Base-by-base conservation (phyloP, 2,329 filamentous ascomycete species). In the Cercospora sesami region DNA sequence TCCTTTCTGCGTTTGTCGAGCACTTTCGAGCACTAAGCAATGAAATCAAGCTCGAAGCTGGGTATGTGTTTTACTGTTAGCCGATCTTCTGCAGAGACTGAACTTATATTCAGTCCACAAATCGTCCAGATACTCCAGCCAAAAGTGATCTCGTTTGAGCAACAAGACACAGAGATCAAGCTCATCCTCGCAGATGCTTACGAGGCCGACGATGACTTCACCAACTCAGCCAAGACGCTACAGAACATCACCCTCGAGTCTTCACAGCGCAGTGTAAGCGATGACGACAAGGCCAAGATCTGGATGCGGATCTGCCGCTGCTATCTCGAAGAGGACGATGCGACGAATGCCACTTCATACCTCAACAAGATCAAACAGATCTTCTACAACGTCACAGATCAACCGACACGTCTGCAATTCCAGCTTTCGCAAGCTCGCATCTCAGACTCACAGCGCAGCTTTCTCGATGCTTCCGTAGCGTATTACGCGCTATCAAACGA, bases 331-430 rank as follows among this genome's bases (percentile, higher is more conserved):
- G 92, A 94, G 59, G 94, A 97, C 78, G 94, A 98, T 81, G 91
- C 92, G 8, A 93, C 90, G 1, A 86, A 87, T 39, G 95, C 95
- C 51, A 93, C 96, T 78, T 87, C 86, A 48, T 96, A 94, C 78
- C 86, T 99, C 75, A 97, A 97, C 85, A 94, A 94, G 80, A 91
- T 96, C 80, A 98, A 97, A 82, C 94, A 95, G 77, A 86, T 97
- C 73, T 93, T 97, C 78, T 89, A 92, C 82, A 89, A 87, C 71
- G 89, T 97, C 33, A 82, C 86, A 31, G 89, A 97, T 78, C 86
- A 89, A 45, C 87, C 91, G 69, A 85, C 94, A 58, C 89, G 89
- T 73, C 84, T 98, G 61, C 90, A 94, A 80, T 99, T 98, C 82
- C 89, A 92, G 75, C 89, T 98, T 71, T 94, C 91, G 8, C 93